These are phyloP conservation scores for Pyrrhoderma noxium DNA, from an alignment of 1,284 basidiomycete species.

Conservation along the genomic window DNA sequence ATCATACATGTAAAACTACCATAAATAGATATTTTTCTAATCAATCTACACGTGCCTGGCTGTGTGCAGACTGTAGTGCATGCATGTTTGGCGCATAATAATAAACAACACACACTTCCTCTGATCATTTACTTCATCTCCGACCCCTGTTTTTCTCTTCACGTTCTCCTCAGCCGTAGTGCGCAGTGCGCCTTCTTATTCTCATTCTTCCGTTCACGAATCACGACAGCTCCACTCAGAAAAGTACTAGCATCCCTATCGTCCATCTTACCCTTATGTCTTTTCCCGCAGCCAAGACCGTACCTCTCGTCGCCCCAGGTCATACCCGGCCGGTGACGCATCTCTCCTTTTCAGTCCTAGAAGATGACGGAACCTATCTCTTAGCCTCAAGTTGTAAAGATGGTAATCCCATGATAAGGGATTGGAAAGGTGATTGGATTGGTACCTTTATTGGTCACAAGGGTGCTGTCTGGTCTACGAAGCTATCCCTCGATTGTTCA, in stretches of 20 bases:
- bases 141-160: slow-evolving; percentile 6
- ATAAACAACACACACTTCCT: not conserved
- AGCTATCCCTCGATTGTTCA: slow-evolving; percentile 82
- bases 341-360: slow-evolving; percentile 82
- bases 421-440: slow-evolving; percentile 98
- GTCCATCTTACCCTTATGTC: too few species aligned
- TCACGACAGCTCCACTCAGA: slow-evolving; percentile 15
- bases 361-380: slow-evolving; percentile 78
- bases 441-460: slow-evolving; percentile 98
- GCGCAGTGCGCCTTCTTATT: slow-evolving; percentile 50
- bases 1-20: too few species aligned
- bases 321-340: slow-evolving; percentile 89
- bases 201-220: slow-evolving; percentile 24
- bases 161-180: slow-evolving; percentile 25
- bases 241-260: too few species aligned
- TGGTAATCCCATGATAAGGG: slow-evolving; percentile 92
- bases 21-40: not conserved
- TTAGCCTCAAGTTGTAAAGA: slow-evolving; percentile 95
- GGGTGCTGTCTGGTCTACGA: slow-evolving; percentile 96
- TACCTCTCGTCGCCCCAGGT: slow-evolving; percentile 72
- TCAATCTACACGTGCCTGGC: slow-evolving; percentile 4
- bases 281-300: slow-evolving; percentile 40
- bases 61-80: slow-evolving; percentile 2
- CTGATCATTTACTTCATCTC: not conserved
- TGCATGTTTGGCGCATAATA: too few species aligned